Conservation (phyloP, 352 stramenopile species). For the Phytophthora crassamura region DNA sequence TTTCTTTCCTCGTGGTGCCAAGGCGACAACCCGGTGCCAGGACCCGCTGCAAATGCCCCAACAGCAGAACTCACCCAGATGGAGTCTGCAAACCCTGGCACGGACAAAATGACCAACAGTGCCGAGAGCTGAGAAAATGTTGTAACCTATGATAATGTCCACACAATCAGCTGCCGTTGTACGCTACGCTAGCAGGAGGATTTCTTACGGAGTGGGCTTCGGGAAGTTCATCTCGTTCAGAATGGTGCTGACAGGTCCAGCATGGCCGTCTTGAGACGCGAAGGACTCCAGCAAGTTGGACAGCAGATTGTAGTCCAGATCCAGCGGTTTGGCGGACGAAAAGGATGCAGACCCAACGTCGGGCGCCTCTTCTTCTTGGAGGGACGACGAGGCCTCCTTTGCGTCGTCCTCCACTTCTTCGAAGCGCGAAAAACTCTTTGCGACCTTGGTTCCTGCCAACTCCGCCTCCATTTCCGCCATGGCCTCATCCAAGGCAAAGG, state of each 20-base stretch:
- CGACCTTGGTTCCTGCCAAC: constrained; percentile 56
- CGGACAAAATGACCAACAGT: constrained; percentile 26
- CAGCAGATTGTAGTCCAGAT: constrained; percentile 86
- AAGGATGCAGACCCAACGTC: constrained; percentile 25
- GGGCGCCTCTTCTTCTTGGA: constrained; percentile 10
- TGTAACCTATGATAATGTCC: constrained; percentile 34
- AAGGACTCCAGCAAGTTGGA: constrained; percentile 86
- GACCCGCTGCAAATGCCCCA: neutral
- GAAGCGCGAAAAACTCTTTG: constrained; percentile 61
- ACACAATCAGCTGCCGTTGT: constrained; percentile 6
- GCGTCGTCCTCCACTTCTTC: constrained; percentile 28
- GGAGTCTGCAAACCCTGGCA: constrained; percentile 9
- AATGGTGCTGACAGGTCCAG: constrained; percentile 80
- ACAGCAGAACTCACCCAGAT: neutral
- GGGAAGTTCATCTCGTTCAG: constrained; percentile 65
- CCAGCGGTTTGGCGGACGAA: constrained; percentile 55
- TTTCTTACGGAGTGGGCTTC: constrained; percentile 14
- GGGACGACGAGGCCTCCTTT: constrained; percentile 2
- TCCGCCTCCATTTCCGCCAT: constrained; percentile 87
- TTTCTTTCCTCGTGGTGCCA: constrained; percentile 58
- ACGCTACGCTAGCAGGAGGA: neutral
- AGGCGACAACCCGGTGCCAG: constrained; percentile 1
- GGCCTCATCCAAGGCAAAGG: constrained; percentile 52
- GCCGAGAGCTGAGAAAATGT: constrained; percentile 28
- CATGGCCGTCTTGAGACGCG: constrained; percentile 74